A percentile compares a stretch with the other conserved stretches of the same genome.
Evolutionary conservation across 2,329 filamentous ascomycete species (phyloP).

Genomic region (Fusarium virguliforme): DNA sequence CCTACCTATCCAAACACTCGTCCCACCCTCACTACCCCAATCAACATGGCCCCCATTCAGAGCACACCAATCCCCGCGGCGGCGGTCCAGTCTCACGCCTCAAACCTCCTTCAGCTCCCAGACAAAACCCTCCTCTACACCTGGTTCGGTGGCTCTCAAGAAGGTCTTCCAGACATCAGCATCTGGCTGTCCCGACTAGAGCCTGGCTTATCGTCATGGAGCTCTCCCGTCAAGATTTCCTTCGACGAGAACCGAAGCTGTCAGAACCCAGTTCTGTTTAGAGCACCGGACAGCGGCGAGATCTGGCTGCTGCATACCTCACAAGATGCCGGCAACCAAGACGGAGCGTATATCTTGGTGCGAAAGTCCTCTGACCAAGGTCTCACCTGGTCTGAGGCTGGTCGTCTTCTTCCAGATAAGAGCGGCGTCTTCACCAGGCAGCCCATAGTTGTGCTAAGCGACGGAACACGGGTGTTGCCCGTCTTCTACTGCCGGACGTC

Average conservation of each 20-base stretch:
- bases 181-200: slow-evolving; percentile 60
- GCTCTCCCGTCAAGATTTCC: slow-evolving; percentile 55
- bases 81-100: slow-evolving; percentile 63
- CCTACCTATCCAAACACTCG: neutral
- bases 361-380: slow-evolving; percentile 57
- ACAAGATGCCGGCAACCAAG: slow-evolving; percentile 62
- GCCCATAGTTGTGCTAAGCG: slow-evolving; percentile 56
- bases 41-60: slow-evolving; percentile 32
- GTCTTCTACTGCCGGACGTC: slow-evolving; percentile 61
- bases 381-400: slow-evolving; percentile 56
- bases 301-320: slow-evolving; percentile 64
- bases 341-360: slow-evolving; percentile 59
- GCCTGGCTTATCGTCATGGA: slow-evolving; percentile 54
- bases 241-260: slow-evolving; percentile 60
- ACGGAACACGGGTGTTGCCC: slow-evolving; percentile 61
- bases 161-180: slow-evolving; percentile 62
- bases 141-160: slow-evolving; percentile 64
- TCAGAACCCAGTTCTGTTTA: slow-evolving; percentile 63
- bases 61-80: slow-evolving; percentile 54
- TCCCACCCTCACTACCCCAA: neutral
- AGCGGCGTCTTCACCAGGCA: slow-evolving; percentile 61
- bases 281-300: slow-evolving; percentile 52
- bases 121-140: slow-evolving; percentile 60
- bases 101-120: slow-evolving; percentile 60
- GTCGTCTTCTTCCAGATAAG: slow-evolving; percentile 53